Conservation (phyloP, 768 basidiomycete species). For the Rhizopogon vulgaris region DNA sequence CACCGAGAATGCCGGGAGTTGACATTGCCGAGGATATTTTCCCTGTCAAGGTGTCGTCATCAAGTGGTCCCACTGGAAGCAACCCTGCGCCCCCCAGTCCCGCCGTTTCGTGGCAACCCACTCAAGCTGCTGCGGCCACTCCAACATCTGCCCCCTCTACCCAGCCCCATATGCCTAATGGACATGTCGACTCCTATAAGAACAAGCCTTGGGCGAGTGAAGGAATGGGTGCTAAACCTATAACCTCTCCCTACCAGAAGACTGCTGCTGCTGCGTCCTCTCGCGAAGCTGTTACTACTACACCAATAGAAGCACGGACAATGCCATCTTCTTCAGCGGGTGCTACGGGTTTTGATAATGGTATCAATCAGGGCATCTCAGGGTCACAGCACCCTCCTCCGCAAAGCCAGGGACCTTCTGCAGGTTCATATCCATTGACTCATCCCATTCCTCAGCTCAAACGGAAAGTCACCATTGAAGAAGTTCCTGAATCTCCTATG, state of each 20-base stretch:
- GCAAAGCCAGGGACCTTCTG: not conserved
- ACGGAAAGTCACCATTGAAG: constrained; percentile 25
- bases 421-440: not conserved
- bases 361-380: not conserved
- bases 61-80: not conserved
- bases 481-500: constrained; percentile 17
- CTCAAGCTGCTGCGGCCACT: not conserved
- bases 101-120: not conserved
- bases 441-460: constrained; percentile 3
- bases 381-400: not conserved
- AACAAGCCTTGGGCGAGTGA: not conserved
- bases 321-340: not conserved
- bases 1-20: constrained; percentile 13
- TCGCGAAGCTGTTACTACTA: not conserved
- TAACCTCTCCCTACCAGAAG: not conserved
- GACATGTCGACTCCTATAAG: not conserved
- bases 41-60: not conserved
- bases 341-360: not conserved
- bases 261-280: not conserved
- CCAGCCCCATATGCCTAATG: not conserved
- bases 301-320: not conserved
- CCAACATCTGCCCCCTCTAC: not conserved
- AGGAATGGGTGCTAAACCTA: not conserved
- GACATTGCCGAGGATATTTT: not conserved
- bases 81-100: not conserved